phyloP scores from a whole-genome alignment of 257 asterid species.

The Nemophila menziesii region DNA sequence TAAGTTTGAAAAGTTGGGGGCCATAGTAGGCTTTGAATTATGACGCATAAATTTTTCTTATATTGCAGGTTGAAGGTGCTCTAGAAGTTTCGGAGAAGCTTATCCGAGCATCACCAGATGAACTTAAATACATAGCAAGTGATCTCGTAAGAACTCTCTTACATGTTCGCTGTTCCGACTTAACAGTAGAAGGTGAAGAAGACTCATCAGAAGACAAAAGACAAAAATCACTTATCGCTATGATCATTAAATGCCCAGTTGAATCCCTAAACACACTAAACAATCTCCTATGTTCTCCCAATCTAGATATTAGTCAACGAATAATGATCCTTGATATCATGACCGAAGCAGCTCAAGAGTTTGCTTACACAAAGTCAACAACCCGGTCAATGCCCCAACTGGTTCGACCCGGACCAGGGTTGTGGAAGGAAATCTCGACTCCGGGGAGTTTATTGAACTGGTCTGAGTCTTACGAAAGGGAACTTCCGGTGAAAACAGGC shows the following conservation, averaged over 20 bases:
- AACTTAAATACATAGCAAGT: constrained; percentile 64
- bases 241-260: constrained; percentile 57
- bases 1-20: constrained; percentile 8
- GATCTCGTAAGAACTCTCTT: constrained; percentile 65
- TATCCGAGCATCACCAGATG: constrained; percentile 90
- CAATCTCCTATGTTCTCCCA: constrained; percentile 72
- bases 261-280: constrained; percentile 67
- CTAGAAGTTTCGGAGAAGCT: constrained; percentile 84
- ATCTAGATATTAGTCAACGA: constrained; percentile 80
- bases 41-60: constrained; percentile 6
- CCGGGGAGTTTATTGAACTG: constrained; percentile 62
- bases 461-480: constrained; percentile 89
- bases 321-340: constrained; percentile 82
- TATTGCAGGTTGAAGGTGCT: constrained; percentile 73
- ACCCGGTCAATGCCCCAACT: constrained; percentile 21
- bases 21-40: no score
- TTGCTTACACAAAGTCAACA: constrained; percentile 43
- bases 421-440: constrained; percentile 76
- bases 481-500: constrained; percentile 53
- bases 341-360: constrained; percentile 89
- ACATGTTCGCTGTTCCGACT: constrained; percentile 76
- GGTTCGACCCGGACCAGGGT: constrained; percentile 67
- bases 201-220: constrained; percentile 80
- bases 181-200: constrained; percentile 76
- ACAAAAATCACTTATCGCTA: constrained; percentile 67